Base-by-base conservation (phyloP, 2,329 filamentous ascomycete genomes). In the Diaporthe velutina region DNA sequence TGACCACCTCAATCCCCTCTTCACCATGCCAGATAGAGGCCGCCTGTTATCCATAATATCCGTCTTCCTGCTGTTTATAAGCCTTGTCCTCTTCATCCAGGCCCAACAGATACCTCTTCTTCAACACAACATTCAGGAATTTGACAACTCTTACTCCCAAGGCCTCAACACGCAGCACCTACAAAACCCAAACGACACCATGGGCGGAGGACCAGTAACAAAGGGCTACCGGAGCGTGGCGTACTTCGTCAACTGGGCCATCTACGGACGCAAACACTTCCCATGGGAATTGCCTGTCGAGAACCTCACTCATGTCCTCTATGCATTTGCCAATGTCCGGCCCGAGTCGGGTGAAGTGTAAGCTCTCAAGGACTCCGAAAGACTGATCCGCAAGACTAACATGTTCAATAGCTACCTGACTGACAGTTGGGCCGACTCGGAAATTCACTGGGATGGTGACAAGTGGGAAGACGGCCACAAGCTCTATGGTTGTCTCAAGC, bases 401-500 rank as follows among this genome's bases (percentile, higher is more conserved):
- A 33, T 38, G 4, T 33, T 10, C 48, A 7, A 55, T 25, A 72
- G 70, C 10, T 80, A 89, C 79, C 83, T 93, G 76, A 92, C 90
- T 10, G 91, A 93, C 79, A 79, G 84, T 7, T 93, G 91, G 90
- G 88, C 91, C 64, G 91, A 93, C 81, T 91, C 89, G 1, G 94
- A 97, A 78, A 97, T 95, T 81, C 91, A 92, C 81, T 93, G 88
- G 87, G 89, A 91, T 30, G 88, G 88, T n/a, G 91, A 93, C 81
- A 90, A 87, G 61, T 93, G 91, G 91, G 93, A 94, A 77, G 93
- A 95, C 76, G 95, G 94, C 64, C 93, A 89, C 76, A 98, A 98
- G 82, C 87, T 97, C 48, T 98, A 97, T 82, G 96, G 96, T 70
- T 96, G 94, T 82, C 83, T 97, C 77, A 98, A 98, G 86, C 95